Conservation (phyloP, 495 filamentous ascomycete genomes). For the Aspergillus nanangensis region DNA sequence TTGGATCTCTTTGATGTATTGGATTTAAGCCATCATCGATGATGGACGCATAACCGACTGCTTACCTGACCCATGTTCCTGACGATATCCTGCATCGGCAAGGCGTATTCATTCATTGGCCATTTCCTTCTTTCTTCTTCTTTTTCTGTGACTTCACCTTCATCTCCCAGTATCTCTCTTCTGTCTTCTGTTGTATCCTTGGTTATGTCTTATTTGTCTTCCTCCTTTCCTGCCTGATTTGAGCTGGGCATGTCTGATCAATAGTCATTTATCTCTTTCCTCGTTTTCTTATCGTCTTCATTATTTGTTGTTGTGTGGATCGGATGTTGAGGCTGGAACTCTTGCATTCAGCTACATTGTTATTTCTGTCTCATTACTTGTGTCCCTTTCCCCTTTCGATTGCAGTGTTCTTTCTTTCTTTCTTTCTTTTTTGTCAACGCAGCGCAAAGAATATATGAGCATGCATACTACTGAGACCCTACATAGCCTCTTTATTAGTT, state of each 20-base stretch:
- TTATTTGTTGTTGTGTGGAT: background rate
- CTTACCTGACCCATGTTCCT: background rate
- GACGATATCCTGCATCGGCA: constrained; percentile 5
- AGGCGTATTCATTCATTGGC: constrained; percentile 1
- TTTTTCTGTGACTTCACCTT: constrained; percentile 1
- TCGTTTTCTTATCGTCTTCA: constrained; percentile 5
- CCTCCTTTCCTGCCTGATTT: background rate
- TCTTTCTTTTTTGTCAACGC: background rate
- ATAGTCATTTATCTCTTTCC: background rate
- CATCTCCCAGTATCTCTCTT: background rate
- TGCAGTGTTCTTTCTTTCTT: background rate
- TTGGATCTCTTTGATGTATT: no score
- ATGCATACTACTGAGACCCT: no score
- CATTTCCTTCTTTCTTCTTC: constrained; percentile 5
- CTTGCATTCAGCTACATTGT: no score
- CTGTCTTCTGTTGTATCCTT: background rate
- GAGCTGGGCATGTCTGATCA: background rate
- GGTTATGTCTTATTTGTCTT: background rate
- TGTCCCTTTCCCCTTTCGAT: constrained; percentile 1
- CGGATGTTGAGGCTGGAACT: constrained; percentile 8
- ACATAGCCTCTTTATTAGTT: no score
- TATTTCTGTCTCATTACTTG: background rate
- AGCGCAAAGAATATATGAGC: no score
- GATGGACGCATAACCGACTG: background rate
- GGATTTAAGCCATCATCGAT: background rate